Evolutionary conservation across 306 rosid genomes (phyloP), one percentile per base, ranked within the genome.

Genomic region (Medicago lupulina): DNA sequence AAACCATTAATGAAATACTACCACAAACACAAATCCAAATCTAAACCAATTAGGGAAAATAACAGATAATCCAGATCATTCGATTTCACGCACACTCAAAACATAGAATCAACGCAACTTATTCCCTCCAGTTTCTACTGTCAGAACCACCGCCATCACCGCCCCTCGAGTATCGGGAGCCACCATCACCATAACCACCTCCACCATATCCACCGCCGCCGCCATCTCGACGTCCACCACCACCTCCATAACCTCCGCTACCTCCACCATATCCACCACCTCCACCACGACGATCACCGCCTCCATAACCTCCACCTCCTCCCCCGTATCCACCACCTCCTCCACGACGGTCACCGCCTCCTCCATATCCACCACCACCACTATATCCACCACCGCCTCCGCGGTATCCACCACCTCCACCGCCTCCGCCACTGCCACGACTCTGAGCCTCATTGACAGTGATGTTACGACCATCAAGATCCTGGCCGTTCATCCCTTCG

Each of bases 371-470:
- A 25, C 28, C 28, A 25, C 28, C 28, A 25, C 28, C 25, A 1
- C 50, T 1, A 8, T 50, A 70, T 4, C 94, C 94, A 0, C 96
- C 92, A 0, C 86, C 85, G n/a, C n/a, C 28, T 0, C 91, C 25
- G 3, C 50, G 6, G 8, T 50, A 70, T 4, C 94, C 94, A 0
- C 96, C 92, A 0, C 86, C 85, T 0, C 96, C 92, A 0, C 96
- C 92, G 0, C 97, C 95, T 0, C 96, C 94, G 0, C 96, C 90
- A 0, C 89, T 54, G 2, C 97, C 96, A 1, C 99, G 96, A 2
- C 88, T 83, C 64, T 95, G 97, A 0, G 97, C 99, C 83, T 90
- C 97, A 78, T 95, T 95, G 6, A 95, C 99, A 0, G 99, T 95
- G 28, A 95, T 95, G 62, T 81, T 92, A 5, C 99, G 96, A 2